Percentiles rank a stretch among this genome's conserved stretches.
phyloP scores from a whole-genome alignment of 169 alveolate species.

The Perkinsus marinus region DNA sequence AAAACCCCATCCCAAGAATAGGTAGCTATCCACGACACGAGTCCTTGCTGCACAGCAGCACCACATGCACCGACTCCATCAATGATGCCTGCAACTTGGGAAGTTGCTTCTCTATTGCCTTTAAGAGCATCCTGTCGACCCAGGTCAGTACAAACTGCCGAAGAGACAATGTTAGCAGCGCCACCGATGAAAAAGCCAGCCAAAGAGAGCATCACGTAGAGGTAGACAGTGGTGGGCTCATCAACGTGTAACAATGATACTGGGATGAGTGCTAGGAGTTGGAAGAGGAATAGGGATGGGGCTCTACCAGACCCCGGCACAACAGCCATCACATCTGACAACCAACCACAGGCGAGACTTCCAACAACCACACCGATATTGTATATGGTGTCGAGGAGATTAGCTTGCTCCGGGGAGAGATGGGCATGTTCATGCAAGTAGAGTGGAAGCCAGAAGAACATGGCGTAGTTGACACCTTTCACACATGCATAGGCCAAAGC shows the following conservation, averaged over 20 bases:
- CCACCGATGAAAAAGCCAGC: slow-evolving; percentile 19
- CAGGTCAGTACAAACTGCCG: slow-evolving; percentile 14
- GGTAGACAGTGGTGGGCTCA: not conserved
- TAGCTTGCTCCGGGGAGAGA: not conserved
- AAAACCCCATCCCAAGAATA: not conserved
- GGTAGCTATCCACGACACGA: not conserved
- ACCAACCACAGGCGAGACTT: slow-evolving; percentile 8
- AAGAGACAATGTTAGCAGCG: slow-evolving; percentile 9
- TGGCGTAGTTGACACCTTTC: slow-evolving; percentile 15
- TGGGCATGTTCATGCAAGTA: not conserved
- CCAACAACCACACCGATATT: slow-evolving; percentile 18
- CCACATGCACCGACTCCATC: not conserved
- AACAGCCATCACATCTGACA: slow-evolving; percentile 5
- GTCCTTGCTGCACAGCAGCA: not conserved
- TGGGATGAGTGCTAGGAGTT: not conserved
- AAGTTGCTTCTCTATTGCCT: not conserved
- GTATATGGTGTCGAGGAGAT: slow-evolving; percentile 5
- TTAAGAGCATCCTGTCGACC: not conserved
- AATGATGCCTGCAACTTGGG: not conserved
- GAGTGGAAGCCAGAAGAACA: not conserved
- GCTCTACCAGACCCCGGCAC: not conserved
- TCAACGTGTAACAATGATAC: not conserved
- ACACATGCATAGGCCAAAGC: slow-evolving; percentile 16
- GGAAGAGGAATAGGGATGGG: not conserved
- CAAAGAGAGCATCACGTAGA: not conserved